These are phyloP conservation scores for Yamagishiella unicocca DNA, from an alignment of 139 green algal genomes.

Conservation along the genomic window DNA sequence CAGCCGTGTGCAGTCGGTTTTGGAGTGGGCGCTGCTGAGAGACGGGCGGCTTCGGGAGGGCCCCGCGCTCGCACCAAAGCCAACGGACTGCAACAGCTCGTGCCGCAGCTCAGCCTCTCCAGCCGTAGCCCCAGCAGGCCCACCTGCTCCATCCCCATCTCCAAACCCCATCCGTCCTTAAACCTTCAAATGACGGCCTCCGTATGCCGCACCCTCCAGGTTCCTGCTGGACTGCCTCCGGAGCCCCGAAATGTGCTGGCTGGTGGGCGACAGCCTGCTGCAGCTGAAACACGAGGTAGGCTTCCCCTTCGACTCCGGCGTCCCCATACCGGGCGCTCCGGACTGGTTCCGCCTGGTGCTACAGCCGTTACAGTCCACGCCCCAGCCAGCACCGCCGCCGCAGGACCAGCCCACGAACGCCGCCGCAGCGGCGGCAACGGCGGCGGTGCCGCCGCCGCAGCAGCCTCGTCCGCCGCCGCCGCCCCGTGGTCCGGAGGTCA, in stretches of 20 bases:
- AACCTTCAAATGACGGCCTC: not conserved
- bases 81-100: too few relatives aligned
- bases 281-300: conserved; percentile 42
- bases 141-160: not conserved
- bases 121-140: too few relatives aligned
- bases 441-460: not conserved
- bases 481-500: not conserved
- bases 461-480: not conserved
- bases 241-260: conserved; percentile 17
- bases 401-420: not conserved
- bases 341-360: conserved; percentile 45
- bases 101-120: too few relatives aligned
- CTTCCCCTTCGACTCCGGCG: conserved; percentile 37
- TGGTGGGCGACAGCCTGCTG: conserved; percentile 42
- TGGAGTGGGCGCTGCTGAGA: too few relatives aligned
- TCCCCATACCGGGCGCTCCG: not conserved
- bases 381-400: not conserved
- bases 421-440: not conserved
- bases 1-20: too few relatives aligned
- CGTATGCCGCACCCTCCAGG: not conserved
- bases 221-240: conserved; percentile 41
- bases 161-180: not conserved
- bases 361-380: not conserved
- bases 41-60: too few relatives aligned
- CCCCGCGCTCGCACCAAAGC: too few relatives aligned